phyloP scores from a whole-genome alignment of 2,329 filamentous ascomycete species.

The Botrytis sinoallii region DNA sequence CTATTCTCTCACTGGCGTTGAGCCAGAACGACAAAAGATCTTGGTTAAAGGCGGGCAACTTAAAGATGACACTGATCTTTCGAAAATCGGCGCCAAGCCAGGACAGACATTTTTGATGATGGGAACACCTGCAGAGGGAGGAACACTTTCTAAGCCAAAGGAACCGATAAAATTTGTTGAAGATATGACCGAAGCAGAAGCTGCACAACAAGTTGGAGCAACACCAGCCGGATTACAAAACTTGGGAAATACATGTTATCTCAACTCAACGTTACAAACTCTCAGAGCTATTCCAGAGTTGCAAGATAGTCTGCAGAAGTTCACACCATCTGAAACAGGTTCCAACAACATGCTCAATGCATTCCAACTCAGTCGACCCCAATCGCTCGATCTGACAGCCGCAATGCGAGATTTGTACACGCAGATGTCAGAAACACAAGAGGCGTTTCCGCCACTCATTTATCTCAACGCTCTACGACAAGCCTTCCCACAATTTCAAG shows the following conservation, averaged over 20 bases:
- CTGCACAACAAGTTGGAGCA: slow-evolving; percentile 76
- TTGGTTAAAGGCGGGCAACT: slow-evolving; percentile 90
- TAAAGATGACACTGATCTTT: slow-evolving; percentile 89
- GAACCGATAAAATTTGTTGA: slow-evolving; percentile 86
- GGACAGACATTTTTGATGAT: slow-evolving; percentile 94
- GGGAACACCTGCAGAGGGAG: slow-evolving; percentile 70
- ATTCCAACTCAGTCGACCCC: slow-evolving; percentile 45
- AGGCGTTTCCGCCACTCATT: slow-evolving; percentile 76
- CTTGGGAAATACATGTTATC: slow-evolving; percentile 95
- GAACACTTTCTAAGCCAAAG: slow-evolving; percentile 67
- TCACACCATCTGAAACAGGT: slow-evolving; percentile 43
- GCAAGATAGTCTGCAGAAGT: slow-evolving; percentile 70
- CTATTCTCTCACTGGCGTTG: slow-evolving; percentile 91
- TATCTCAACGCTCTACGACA: slow-evolving; percentile 79
- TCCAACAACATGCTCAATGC: slow-evolving; percentile 40
- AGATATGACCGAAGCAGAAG: slow-evolving; percentile 95
- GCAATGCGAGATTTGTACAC: slow-evolving; percentile 82
- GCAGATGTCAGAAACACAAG: slow-evolving; percentile 84
- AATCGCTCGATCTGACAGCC: slow-evolving; percentile 61
- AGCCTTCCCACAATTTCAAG: slow-evolving; percentile 88
- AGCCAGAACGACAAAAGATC: slow-evolving; percentile 94
- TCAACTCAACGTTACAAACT: slow-evolving; percentile 95
- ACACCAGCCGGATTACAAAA: slow-evolving; percentile 87
- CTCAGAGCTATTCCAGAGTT: slow-evolving; percentile 87
- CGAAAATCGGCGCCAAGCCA: slow-evolving; percentile 78